A percentile compares a stretch with the other conserved stretches of the same genome.
These are phyloP conservation scores for Neoboletus brunneissimus DNA, from an alignment of 768 basidiomycete genomes.

Conservation along the genomic window DNA sequence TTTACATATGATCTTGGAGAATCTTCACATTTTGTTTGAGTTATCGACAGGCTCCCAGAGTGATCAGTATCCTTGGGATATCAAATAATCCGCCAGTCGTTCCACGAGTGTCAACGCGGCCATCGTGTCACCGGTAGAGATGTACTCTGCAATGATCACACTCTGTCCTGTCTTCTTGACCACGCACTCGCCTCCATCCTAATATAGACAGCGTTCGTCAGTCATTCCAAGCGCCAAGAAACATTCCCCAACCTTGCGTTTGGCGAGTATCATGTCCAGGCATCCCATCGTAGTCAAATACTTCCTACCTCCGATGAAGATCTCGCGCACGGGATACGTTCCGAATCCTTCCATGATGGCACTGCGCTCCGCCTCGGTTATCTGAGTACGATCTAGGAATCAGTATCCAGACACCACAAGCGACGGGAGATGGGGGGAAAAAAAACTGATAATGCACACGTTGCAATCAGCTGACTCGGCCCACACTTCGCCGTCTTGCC, in stretches of 20 bases:
- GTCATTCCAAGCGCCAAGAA: neutral
- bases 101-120: slow-evolving; percentile 18
- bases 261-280: slow-evolving; percentile 26
- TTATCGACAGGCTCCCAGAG: neutral
- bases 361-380: slow-evolving; percentile 20
- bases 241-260: slow-evolving; percentile 12
- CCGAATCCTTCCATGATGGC: slow-evolving; percentile 21
- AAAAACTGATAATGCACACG: slow-evolving; percentile 16
- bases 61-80: slow-evolving; percentile 22
- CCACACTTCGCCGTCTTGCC: slow-evolving; percentile 31
- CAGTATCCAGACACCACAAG: neutral
- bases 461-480: slow-evolving; percentile 29
- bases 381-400: slow-evolving; percentile 11
- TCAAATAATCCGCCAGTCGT: slow-evolving; percentile 23
- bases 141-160: slow-evolving; percentile 27
- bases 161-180: slow-evolving; percentile 27
- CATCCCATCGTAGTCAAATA: slow-evolving; percentile 30
- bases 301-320: slow-evolving; percentile 19
- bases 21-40: neutral
- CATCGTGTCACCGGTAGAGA: slow-evolving; percentile 4
- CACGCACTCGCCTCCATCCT: slow-evolving; percentile 25
- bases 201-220: neutral
- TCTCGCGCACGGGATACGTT: slow-evolving; percentile 21
- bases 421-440: neutral
- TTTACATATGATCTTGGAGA: slow-evolving; percentile 3